Evolutionary conservation across 257 asterid genomes (phyloP), one percentile per base, ranked within the genome.

Genomic region (Marsdenia floribunda): DNA sequence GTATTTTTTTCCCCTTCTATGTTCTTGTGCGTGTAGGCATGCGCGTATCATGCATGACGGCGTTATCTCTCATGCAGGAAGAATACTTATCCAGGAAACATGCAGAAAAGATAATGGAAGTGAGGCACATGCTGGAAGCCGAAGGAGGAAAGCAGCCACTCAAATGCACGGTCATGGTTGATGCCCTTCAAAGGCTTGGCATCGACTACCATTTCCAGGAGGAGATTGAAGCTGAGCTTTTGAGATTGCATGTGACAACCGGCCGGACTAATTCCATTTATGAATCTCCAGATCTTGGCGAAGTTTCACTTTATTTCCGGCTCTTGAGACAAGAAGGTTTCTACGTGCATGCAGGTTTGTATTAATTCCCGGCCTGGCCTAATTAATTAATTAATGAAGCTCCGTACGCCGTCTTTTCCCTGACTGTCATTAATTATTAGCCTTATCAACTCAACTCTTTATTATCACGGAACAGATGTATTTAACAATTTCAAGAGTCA

Each of bases 291-390:
- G 63, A 67, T 18, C 82, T 78, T 22, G 55, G 47, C 49, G 60
- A 78, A 15, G 80, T 77, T 82, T 85, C 87, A 6, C 87, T 87
- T 24, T 80, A 71, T 71, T 87, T 87, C 71, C 75, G 88, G 57
- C 83, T 85, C 24, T 42, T 80, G 69, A 76, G 91, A 77, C 89
- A 85, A 80, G 70, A 83, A 29, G 90, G 88, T 33, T 66, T 80
- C 73, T 35, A 40, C 19, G 82, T 85, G 6, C 59, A 79, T 22
- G 53, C 88, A 80, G 88, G 87, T 83, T 67, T 38, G 35, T 47
- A 11, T 4, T 6, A 29, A 29, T 29, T 29, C 33, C 33, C 33
- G 33, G 33, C 33, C 33, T 29, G 33, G 33, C 33, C 33, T 29
- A 29, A 29, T 29, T 29, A 29, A 29, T 29, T 29, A 29, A 29